A percentile compares a stretch with the other conserved stretches of the same genome.
These are phyloP conservation scores for Pleoardoris graminearum DNA, from an alignment of 2,329 filamentous ascomycete species.

Conservation along the genomic window DNA sequence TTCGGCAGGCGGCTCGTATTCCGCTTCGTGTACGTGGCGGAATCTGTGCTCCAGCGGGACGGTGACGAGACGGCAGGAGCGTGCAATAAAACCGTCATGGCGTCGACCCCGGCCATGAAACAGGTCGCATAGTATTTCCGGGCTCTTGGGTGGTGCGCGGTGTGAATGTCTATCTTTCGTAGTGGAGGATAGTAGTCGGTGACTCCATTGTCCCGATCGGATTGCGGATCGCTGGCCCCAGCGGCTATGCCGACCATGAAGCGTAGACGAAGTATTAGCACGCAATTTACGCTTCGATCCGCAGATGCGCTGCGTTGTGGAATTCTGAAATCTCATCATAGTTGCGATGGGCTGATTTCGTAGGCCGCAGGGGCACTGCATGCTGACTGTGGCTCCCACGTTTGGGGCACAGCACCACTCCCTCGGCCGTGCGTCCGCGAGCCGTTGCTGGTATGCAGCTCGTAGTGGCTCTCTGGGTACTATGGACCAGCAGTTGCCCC, in stretches of 20 bases:
- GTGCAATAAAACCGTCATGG: conserved; percentile 1
- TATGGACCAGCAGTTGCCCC: too few species aligned
- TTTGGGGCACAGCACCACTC: not conserved
- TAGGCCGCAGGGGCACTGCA: not conserved
- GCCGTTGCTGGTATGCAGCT: not conserved
- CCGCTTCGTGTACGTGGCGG: not conserved
- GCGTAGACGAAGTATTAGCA: not conserved
- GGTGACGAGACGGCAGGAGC: conserved; percentile 6
- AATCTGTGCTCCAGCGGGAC: not conserved
- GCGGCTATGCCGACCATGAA: not conserved
- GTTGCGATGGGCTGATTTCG: conserved; percentile 1
- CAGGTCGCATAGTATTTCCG: not conserved
- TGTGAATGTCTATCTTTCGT: not conserved
- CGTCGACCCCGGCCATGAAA: not conserved
- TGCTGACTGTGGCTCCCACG: not conserved
- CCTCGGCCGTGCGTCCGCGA: not conserved
- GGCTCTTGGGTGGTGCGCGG: conserved; percentile 2
- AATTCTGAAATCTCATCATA: not conserved
- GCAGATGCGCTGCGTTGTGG: not conserved
- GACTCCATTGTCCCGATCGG: conserved; percentile 7
- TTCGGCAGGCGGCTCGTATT: not conserved
- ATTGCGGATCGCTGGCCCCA: not conserved
- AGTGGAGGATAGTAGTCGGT: not conserved
- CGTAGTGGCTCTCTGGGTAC: too few species aligned
- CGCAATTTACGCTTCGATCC: not conserved